Evolutionary conservation across 345 rosid genomes (phyloP), one percentile per base, ranked within the genome.

Genomic region (Gynandropsis gynandra): DNA sequence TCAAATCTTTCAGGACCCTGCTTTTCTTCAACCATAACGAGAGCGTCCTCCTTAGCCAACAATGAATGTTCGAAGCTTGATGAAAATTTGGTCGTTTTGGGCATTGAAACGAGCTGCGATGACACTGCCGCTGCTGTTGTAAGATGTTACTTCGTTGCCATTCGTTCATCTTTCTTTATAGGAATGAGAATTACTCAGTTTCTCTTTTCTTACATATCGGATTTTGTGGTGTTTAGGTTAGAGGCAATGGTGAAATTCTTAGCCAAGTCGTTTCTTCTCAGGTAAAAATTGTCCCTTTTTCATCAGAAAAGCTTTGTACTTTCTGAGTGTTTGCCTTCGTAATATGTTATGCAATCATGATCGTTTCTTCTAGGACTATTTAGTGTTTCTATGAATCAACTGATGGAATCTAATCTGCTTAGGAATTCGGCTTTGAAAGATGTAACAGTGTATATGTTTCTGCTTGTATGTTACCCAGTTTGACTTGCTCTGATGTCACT

Each of bases 121-220:
- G 96, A 87, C 77, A 90, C 98, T 8, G 98, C 98, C 0, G 96
- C 95, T 18, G 98, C 98, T 59, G 71, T 90, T 13, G 98, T 90
- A 66, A 66, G 83, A 37, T 32, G 20, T 9, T 9, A 12, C 42
- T 51, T 38, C 10, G 24, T 12, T 62, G 36, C 42, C 42, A 18
- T 42, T 46, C 61, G 21, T 5, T 33, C 40, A 13, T 8, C 1
- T 36, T 46, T 0, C 21, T 3, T 1, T 10, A 40, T 54, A 36
- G 27, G 54, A 7, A 4, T 20, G 59, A 50, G 8, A 37, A 31
- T 48, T 40, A 16, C 34, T 54, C 42, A 34, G 48, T 39, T 47
- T 19, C 5, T 8, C 15, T 34, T 47, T 24, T 44, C 42, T 56
- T 8, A 35, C 24, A 3, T 47, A 2, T 5, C 54, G 27, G 11